phyloP scores from a whole-genome alignment of 176 grass and related monocot genomes.

The Avena eriantha region DNA sequence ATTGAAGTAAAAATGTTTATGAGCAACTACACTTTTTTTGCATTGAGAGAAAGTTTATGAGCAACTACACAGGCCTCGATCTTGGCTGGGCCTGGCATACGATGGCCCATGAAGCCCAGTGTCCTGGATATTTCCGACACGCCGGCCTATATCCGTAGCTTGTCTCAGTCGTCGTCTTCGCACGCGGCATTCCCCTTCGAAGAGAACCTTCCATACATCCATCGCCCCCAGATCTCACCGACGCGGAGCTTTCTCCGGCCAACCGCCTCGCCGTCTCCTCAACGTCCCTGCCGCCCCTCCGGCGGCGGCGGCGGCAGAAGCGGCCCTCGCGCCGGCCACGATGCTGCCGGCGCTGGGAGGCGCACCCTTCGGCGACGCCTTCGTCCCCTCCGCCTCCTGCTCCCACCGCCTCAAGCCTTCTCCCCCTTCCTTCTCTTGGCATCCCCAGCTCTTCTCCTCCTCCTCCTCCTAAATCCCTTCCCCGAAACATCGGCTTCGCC shows the following conservation, averaged over 20 bases:
- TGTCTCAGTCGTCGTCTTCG: neutral
- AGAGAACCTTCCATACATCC: neutral
- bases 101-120: neutral
- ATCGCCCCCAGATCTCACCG: neutral
- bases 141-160: neutral
- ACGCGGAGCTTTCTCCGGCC: neutral
- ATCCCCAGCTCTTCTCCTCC: neutral
- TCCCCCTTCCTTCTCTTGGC: neutral
- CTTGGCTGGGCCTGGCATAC: no score
- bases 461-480: neutral
- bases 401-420: slow-evolving; percentile 47
- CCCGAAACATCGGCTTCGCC: neutral
- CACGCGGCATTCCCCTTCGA: neutral
- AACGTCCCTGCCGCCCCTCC: neutral
- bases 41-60: no score
- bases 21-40: no score
- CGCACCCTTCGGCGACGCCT: neutral
- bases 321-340: neutral
- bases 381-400: slow-evolving; percentile 23
- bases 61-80: no score
- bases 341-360: slow-evolving; percentile 44
- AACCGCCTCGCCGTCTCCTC: neutral
- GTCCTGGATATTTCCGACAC: neutral
- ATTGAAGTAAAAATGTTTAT: no score
- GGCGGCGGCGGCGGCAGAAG: neutral